Base-by-base conservation (phyloP, 768 basidiomycete genomes). In the Lactarius evosmus region DNA sequence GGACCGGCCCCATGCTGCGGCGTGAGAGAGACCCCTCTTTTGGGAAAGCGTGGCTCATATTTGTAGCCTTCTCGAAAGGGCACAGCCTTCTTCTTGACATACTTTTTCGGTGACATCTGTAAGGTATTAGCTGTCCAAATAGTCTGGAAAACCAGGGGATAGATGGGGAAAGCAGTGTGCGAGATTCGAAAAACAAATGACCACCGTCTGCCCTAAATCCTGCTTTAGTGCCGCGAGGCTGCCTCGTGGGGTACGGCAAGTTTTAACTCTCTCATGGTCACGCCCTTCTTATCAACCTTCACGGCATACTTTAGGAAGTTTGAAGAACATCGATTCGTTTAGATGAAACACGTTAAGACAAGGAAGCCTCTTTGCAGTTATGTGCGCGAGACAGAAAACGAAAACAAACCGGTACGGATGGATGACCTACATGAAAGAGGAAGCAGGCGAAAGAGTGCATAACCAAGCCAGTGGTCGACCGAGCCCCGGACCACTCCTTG, bases 371-470 rank as follows among this genome's bases (percentile, higher is more conserved):
- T 27, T 60, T 56, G 46, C 59, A 51, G 14, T 40, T 22, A 49
- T 56, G 56, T 54, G 33, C 22, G 53, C 53, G 40, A 65, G 59
- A 54, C 54, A 38, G 36, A 56, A 57, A 34, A 56, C 25, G 54
- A 56, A 56, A 19, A 34, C 22, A 61, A 61, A 56, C 36, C 1
- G 32, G 33, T 53, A 56, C 60, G 25, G 50, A 44, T 46, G 22
- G 22, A 25, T 46, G 29, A 41, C 49, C 55, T 56, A 65, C 63
- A 65, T 34, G 29, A 56, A 52, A 61, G 56, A 64, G 52, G 36
- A 63, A 58, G 33, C 50, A 56, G 46, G 54, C 46, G 60, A 22
- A 60, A 53, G 54, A 65, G 38, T 32, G 60, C 64, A 61, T 65
- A 61, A 52, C 54, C 55, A 61, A 49, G 59, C 55, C 55, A 55